Evolutionary conservation across 129 eudicot genomes (phyloP).

Genomic region (Pittosporum tobira): DNA sequence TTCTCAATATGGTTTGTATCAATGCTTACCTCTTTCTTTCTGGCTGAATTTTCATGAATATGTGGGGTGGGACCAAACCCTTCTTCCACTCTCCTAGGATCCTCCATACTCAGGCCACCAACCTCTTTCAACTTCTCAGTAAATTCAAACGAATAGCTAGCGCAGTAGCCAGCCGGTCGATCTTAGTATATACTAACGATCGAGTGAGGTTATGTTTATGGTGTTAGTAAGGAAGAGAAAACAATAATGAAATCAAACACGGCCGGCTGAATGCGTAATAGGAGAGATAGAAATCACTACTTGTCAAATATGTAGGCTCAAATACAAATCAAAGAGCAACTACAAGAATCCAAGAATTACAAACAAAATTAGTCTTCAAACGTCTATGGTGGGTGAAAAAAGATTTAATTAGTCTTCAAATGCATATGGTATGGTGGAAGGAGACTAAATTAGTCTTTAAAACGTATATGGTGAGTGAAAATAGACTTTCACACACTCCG

Average conservation of each 20-base stretch:
- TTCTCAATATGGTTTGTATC: background rate
- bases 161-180: no score
- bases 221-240: no score
- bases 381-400: background rate
- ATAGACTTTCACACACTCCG: no score
- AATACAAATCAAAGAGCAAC: background rate
- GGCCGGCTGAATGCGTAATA: background rate
- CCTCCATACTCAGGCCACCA: background rate
- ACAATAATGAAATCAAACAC: background rate
- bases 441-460: no score
- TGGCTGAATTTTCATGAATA: constrained; percentile 1
- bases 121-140: background rate
- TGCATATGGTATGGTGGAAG: no score
- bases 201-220: no score
- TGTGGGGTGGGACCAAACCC: background rate
- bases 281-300: background rate
- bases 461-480: no score
- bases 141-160: no score
- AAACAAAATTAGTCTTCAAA: background rate
- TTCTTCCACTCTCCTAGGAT: constrained; percentile 13
- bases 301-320: background rate
- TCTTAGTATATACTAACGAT: no score
- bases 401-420: no score
- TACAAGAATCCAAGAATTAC: background rate
- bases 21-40: constrained; percentile 3